A percentile compares a stretch with the other conserved stretches of the same genome.
These are phyloP conservation scores for Eucalyptus dawsonii DNA, from an alignment of 345 rosid genomes.

Conservation along the genomic window DNA sequence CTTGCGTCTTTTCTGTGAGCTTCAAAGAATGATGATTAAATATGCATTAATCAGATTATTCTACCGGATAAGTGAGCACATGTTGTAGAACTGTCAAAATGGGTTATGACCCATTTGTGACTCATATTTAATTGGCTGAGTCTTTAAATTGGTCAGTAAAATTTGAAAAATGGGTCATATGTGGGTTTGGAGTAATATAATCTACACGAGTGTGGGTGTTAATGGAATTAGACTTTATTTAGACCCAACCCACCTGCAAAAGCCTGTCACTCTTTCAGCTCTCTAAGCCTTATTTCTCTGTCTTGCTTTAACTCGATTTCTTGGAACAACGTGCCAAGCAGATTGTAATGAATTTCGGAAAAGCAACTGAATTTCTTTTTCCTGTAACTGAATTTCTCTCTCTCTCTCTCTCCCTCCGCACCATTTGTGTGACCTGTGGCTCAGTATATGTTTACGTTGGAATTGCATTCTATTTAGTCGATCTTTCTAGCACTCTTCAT, in stretches of 20 bases:
- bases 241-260: background rate
- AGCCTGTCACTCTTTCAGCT: background rate
- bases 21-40: background rate
- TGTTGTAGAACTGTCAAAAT: background rate
- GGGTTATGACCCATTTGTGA: background rate
- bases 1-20: background rate
- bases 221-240: background rate
- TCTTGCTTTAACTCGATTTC: background rate
- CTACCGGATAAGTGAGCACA: background rate
- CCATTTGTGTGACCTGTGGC: background rate
- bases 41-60: background rate
- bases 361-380: background rate
- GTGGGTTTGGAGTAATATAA: background rate
- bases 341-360: background rate
- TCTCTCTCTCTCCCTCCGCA: background rate
- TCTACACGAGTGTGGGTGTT: background rate
- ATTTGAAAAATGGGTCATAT: background rate
- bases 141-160: background rate
- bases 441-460: background rate
- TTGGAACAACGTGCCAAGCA: accelerated
- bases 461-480: background rate
- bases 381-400: too few relatives aligned
- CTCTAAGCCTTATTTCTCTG: too few relatives aligned
- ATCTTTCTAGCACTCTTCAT: background rate
- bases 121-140: background rate